Percentiles rank a stretch among this genome's conserved stretches.
Evolutionary conservation across 495 filamentous ascomycete species (phyloP).

Genomic region (Recurvomyces mirabilis): DNA sequence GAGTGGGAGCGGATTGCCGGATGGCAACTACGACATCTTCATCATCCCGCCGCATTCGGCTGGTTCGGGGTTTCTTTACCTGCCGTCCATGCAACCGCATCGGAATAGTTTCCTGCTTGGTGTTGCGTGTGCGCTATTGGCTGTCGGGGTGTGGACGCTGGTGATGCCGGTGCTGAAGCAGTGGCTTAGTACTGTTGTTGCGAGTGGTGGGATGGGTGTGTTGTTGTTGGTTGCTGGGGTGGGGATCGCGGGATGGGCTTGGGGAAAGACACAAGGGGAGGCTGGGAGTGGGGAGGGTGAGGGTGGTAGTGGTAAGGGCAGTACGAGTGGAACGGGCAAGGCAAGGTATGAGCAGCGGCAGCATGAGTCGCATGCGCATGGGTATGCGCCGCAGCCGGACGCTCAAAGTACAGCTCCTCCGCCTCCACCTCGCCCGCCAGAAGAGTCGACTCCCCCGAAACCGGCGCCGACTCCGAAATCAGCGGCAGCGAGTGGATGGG

Average conservation of each 20-base stretch:
- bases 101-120: constrained; percentile 87
- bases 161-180: constrained; percentile 55
- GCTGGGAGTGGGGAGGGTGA: constrained; percentile 17
- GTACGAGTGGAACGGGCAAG: not conserved
- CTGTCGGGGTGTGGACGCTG: constrained; percentile 54
- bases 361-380: constrained; percentile 17
- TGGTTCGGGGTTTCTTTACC: constrained; percentile 83
- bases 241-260: constrained; percentile 65
- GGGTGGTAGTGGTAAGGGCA: constrained; percentile 8
- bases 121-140: constrained; percentile 56
- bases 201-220: constrained; percentile 52
- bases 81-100: constrained; percentile 75
- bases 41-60: constrained; percentile 90
- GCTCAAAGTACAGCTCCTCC: constrained; percentile 2
- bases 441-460: constrained; percentile 16
- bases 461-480: constrained; percentile 23
- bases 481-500: constrained; percentile 43
- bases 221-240: constrained; percentile 51
- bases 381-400: constrained; percentile 15
- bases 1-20: no score
- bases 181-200: constrained; percentile 51
- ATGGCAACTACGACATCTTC: constrained; percentile 92
- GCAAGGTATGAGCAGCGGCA: constrained; percentile 3
- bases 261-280: constrained; percentile 54
- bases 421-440: constrained; percentile 16